Evolutionary conservation across 192 early-diverging fungal genomes (phyloP).

Genomic region (Coemansia reversa): DNA sequence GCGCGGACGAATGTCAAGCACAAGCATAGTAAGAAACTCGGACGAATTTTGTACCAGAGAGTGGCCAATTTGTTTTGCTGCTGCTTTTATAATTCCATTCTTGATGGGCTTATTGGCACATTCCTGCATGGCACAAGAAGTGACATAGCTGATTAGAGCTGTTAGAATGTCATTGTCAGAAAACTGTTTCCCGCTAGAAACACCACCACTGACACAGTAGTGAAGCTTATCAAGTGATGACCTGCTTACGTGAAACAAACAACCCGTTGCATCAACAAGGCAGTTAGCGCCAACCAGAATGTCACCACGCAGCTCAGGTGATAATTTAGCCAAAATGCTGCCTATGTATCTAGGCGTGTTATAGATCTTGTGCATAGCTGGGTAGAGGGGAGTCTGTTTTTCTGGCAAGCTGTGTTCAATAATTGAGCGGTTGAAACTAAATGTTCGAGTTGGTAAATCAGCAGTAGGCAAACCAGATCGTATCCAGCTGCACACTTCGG

Average conservation of each 20-base stretch:
- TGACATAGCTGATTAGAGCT: constrained; percentile 5
- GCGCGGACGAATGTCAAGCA: constrained; percentile 16
- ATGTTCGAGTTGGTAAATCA: not conserved
- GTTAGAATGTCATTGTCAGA: constrained; percentile 29
- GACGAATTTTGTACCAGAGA: not conserved
- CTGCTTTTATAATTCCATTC: not conserved
- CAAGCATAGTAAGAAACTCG: constrained; percentile 10
- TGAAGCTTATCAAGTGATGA: constrained; percentile 1
- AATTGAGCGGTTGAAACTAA: constrained; percentile 30
- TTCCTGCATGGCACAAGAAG: not conserved
- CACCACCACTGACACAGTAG: not conserved
- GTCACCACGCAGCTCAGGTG: constrained; percentile 11
- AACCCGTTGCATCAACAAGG: not conserved
- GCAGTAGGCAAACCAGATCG: not conserved
- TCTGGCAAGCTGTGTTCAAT: constrained; percentile 22
- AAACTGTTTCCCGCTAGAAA: not conserved
- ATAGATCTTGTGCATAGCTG: constrained; percentile 13
- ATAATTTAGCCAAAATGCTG: constrained; percentile 8
- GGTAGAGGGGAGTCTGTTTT: constrained; percentile 8
- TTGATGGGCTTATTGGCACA: not conserved
- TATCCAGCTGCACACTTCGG: constrained; percentile 13
- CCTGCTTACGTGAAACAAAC: constrained; percentile 17
- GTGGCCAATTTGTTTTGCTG: not conserved
- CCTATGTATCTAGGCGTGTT: constrained; percentile 6
- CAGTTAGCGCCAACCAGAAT: not conserved